Percentiles rank a stretch among this genome's conserved stretches.
phyloP scores from a whole-genome alignment of 2,329 filamentous ascomycete genomes.

The Fulvia fulva region DNA sequence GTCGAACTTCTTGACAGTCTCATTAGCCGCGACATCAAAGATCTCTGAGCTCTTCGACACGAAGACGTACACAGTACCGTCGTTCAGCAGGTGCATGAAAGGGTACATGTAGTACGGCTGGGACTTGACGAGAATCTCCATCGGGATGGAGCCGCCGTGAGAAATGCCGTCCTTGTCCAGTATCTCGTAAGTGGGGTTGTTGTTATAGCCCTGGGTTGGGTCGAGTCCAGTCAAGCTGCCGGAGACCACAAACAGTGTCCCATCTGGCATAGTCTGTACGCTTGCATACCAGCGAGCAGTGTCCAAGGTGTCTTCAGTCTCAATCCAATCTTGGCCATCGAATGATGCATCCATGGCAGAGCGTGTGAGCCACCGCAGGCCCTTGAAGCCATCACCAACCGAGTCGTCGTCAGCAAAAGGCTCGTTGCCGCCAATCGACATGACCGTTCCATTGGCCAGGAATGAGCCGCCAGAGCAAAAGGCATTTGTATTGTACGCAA shows the following conservation, averaged over 20 bases:
- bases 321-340: constrained; percentile 51
- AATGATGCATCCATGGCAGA: constrained; percentile 42
- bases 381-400: constrained; percentile 56
- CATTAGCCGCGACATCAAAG: constrained; percentile 55
- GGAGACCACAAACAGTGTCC: constrained; percentile 55
- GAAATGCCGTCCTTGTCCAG: constrained; percentile 48
- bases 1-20: constrained; percentile 54
- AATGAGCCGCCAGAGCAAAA: constrained; percentile 60
- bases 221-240: constrained; percentile 58
- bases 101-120: constrained; percentile 62
- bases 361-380: constrained; percentile 53
- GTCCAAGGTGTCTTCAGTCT: constrained; percentile 53
- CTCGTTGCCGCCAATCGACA: constrained; percentile 56
- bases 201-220: constrained; percentile 52
- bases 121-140: constrained; percentile 48
- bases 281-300: constrained; percentile 58
- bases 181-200: constrained; percentile 62
- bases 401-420: constrained; percentile 54
- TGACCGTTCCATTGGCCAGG: constrained; percentile 53
- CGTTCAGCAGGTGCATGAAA: constrained; percentile 56
- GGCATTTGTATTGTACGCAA: constrained; percentile 55
- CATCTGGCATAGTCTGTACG: constrained; percentile 55
- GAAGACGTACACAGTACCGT: constrained; percentile 57
- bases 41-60: constrained; percentile 52
- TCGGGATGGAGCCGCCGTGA: constrained; percentile 45